Percentiles rank a stretch among this genome's conserved stretches.
Conservation (phyloP, 768 basidiomycete species). For the Amanita rimosa region DNA sequence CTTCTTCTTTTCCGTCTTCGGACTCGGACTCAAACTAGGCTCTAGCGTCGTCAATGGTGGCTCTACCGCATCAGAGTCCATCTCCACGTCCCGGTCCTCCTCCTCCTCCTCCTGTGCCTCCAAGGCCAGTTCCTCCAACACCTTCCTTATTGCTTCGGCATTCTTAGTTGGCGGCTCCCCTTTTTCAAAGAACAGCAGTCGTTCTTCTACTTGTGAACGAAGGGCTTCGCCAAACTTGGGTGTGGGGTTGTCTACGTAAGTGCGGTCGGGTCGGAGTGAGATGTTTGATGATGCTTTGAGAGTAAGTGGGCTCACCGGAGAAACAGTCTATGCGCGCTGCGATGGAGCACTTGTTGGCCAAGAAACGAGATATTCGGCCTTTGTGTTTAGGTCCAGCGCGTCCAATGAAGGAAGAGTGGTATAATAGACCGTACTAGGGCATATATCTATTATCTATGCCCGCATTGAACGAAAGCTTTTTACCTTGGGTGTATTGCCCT, state of each 20-base stretch:
- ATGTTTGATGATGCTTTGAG: not conserved
- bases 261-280: constrained; percentile 1
- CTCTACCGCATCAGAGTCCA: constrained; percentile 30
- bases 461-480: constrained; percentile 6
- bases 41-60: constrained; percentile 51
- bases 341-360: constrained; percentile 98
- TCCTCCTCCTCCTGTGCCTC: constrained; percentile 37
- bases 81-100: constrained; percentile 23
- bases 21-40: constrained; percentile 33
- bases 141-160: constrained; percentile 84
- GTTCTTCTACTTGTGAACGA: constrained; percentile 89
- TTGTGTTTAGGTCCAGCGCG: constrained; percentile 91
- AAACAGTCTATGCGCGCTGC: constrained; percentile 96
- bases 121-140: constrained; percentile 64
- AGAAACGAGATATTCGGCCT: constrained; percentile 96
- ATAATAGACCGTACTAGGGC: constrained; percentile 85
- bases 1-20: constrained; percentile 50
- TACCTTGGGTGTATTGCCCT: constrained; percentile 97
- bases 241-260: constrained; percentile 62
- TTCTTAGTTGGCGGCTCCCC: constrained; percentile 86
- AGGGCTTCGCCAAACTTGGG: constrained; percentile 94
- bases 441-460: not conserved
- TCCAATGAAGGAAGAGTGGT: constrained; percentile 94
- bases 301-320: constrained; percentile 38
- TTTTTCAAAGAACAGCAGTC: constrained; percentile 88